phyloP scores from a whole-genome alignment of 345 rosid genomes.

The Kernera saxatilis region DNA sequence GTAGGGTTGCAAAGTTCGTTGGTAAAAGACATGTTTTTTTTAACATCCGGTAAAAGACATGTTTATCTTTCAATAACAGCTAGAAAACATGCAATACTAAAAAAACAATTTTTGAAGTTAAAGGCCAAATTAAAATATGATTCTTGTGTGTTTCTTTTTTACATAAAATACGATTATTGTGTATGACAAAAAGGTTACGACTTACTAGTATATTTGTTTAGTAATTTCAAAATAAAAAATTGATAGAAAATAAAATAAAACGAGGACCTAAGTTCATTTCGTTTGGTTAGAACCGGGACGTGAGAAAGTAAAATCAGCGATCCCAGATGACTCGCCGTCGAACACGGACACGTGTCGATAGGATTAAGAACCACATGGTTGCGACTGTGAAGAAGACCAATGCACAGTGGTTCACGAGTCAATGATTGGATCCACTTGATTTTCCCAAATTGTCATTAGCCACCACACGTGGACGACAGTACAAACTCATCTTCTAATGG shows the following conservation, averaged over 20 bases:
- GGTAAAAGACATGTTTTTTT: too few species aligned
- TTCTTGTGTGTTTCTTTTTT: too few species aligned
- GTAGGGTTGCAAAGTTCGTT: too few species aligned
- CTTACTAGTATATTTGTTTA: neutral
- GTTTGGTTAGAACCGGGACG: neutral
- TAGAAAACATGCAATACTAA: neutral
- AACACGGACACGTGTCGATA: conserved; percentile 27
- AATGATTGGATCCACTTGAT: conserved; percentile 26
- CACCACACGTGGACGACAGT: conserved; percentile 12
- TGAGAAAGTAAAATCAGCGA: neutral
- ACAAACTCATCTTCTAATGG: neutral
- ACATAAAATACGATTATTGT: neutral
- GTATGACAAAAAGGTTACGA: neutral
- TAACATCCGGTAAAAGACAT: too few species aligned
- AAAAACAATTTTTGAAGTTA: neutral
- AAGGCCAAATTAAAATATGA: neutral
- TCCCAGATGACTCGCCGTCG: conserved; percentile 15
- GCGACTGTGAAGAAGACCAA: conserved; percentile 8
- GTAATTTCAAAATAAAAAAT: neutral
- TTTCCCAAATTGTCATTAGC: conserved; percentile 14
- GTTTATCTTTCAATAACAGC: neutral
- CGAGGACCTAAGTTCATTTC: neutral
- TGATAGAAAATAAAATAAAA: neutral
- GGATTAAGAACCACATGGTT: conserved; percentile 11
- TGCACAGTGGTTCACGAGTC: conserved; percentile 7